phyloP scores from a whole-genome alignment of 805 yeast genomes.

The Starmerella gropengiesseri region DNA sequence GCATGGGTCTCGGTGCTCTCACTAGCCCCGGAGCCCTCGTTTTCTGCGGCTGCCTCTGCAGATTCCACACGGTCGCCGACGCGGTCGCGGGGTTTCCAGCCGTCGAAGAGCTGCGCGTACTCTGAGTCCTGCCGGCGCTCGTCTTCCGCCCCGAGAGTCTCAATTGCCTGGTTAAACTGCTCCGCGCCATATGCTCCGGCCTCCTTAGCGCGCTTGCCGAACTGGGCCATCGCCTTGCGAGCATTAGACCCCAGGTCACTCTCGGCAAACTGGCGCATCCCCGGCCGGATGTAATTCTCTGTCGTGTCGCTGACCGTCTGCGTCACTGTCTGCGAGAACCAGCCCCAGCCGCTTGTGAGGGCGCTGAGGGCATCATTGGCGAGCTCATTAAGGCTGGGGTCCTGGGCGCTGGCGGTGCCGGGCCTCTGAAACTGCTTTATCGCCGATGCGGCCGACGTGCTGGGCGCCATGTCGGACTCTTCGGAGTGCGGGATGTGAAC shows the following conservation, averaged over 20 bases:
- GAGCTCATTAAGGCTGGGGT: slow-evolving; percentile 37
- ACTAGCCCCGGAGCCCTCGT: too few relatives aligned
- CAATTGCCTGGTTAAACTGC: slow-evolving; percentile 49
- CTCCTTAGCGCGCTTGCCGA: slow-evolving; percentile 87
- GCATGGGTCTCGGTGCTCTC: too few relatives aligned
- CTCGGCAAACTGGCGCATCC: slow-evolving; percentile 65
- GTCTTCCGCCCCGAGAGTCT: slow-evolving; percentile 22
- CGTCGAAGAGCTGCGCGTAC: slow-evolving; percentile 23
- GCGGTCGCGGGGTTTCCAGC: slow-evolving; percentile 14
- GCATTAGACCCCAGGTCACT: slow-evolving; percentile 76
- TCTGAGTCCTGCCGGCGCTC: slow-evolving; percentile 13
- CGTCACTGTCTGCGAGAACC: slow-evolving; percentile 74
- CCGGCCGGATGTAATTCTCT: slow-evolving; percentile 84
- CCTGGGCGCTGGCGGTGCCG: slow-evolving; percentile 2
- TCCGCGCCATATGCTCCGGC: slow-evolving; percentile 69
- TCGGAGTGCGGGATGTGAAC: slow-evolving; percentile 22
- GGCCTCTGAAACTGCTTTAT: slow-evolving; percentile 17
- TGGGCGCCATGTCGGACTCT: slow-evolving; percentile 10
- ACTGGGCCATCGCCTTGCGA: slow-evolving; percentile 87
- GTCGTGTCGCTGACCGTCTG: slow-evolving; percentile 78
- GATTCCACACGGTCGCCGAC: not conserved
- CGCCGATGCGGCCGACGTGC: slow-evolving; percentile 8
- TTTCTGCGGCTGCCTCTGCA: not conserved
- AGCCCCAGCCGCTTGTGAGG: slow-evolving; percentile 84
- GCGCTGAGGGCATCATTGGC: slow-evolving; percentile 76